A percentile compares a stretch with the other conserved stretches of the same genome.
phyloP scores from a whole-genome alignment of 768 basidiomycete genomes.

The Trametes meyenii region DNA sequence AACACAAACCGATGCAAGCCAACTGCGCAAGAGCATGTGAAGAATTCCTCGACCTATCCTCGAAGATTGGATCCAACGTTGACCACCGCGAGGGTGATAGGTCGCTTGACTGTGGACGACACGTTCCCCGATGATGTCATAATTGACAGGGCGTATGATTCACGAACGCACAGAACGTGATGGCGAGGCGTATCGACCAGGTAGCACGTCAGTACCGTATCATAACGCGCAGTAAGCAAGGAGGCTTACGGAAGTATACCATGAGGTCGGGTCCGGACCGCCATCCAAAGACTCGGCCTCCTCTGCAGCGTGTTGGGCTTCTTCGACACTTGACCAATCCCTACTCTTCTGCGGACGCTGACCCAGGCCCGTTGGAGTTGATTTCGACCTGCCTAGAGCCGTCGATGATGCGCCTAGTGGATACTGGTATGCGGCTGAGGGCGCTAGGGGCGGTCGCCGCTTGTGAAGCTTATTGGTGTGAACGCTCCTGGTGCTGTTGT shows the following conservation, averaged over 20 bases:
- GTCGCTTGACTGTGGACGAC: conserved; percentile 11
- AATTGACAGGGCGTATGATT: conserved; percentile 4
- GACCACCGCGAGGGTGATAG: conserved; percentile 10
- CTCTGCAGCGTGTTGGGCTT: conserved; percentile 18
- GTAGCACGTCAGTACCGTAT: conserved; percentile 18
- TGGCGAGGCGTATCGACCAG: conserved; percentile 2
- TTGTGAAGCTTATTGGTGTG: conserved; percentile 26
- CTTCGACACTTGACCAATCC: conserved; percentile 20
- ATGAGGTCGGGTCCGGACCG: conserved; percentile 18
- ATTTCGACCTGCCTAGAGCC: conserved; percentile 24
- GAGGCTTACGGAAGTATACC: conserved; percentile 21
- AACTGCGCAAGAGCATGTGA: conserved; percentile 25
- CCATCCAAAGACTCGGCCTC: conserved; percentile 5
- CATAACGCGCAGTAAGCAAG: conserved; percentile 12
- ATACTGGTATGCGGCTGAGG: conserved; percentile 16
- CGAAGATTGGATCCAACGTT: conserved; percentile 18
- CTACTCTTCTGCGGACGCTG: conserved; percentile 18
- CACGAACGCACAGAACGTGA: background rate
- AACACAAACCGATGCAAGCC: conserved; percentile 27
- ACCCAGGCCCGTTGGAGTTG: conserved; percentile 20
- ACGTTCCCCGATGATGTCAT: conserved; percentile 14
- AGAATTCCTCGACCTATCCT: conserved; percentile 18
- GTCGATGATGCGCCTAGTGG: conserved; percentile 1
- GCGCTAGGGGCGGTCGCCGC: conserved; percentile 21
- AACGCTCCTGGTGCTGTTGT: conserved; percentile 11